These are phyloP conservation scores for Nemania sp. DNA, from an alignment of 2,329 filamentous ascomycete genomes.

Conservation along the genomic window DNA sequence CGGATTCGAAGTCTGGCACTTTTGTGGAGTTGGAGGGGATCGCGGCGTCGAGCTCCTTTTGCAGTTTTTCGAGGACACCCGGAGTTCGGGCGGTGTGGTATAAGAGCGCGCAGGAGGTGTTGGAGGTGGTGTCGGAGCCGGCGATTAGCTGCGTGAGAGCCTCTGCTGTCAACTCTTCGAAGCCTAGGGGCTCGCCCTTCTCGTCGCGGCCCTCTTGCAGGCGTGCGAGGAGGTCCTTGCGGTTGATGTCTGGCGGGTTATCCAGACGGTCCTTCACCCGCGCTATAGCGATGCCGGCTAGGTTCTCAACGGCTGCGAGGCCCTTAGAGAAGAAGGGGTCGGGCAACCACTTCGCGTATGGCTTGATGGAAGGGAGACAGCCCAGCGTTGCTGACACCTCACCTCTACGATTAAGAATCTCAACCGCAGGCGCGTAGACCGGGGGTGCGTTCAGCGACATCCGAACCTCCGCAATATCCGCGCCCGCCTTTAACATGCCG, in stretches of 20 bases:
- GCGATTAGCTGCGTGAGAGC: slow-evolving; percentile 90
- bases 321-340: slow-evolving; percentile 85
- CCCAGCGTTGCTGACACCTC: slow-evolving; percentile 87
- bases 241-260: slow-evolving; percentile 72
- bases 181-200: slow-evolving; percentile 78
- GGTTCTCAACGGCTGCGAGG: slow-evolving; percentile 78
- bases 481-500: slow-evolving; percentile 82
- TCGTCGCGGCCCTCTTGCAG: slow-evolving; percentile 89
- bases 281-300: slow-evolving; percentile 89
- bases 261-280: slow-evolving; percentile 81
- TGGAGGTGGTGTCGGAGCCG: slow-evolving; percentile 80
- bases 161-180: slow-evolving; percentile 87
- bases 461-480: slow-evolving; percentile 81
- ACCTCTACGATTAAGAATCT: slow-evolving; percentile 88
- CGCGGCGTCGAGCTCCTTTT: slow-evolving; percentile 78
- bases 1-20: slow-evolving; percentile 78
- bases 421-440: slow-evolving; percentile 81
- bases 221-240: slow-evolving; percentile 83
- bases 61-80: slow-evolving; percentile 77
- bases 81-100: slow-evolving; percentile 80
- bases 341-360: slow-evolving; percentile 82
- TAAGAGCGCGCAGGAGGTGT: slow-evolving; percentile 84
- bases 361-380: slow-evolving; percentile 78
- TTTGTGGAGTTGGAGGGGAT: slow-evolving; percentile 65
- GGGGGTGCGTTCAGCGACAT: slow-evolving; percentile 69